Evolutionary conservation across 2,329 filamentous ascomycete genomes (phyloP), one percentile per base, ranked within the genome.

Genomic region (Chalara sp.): DNA sequence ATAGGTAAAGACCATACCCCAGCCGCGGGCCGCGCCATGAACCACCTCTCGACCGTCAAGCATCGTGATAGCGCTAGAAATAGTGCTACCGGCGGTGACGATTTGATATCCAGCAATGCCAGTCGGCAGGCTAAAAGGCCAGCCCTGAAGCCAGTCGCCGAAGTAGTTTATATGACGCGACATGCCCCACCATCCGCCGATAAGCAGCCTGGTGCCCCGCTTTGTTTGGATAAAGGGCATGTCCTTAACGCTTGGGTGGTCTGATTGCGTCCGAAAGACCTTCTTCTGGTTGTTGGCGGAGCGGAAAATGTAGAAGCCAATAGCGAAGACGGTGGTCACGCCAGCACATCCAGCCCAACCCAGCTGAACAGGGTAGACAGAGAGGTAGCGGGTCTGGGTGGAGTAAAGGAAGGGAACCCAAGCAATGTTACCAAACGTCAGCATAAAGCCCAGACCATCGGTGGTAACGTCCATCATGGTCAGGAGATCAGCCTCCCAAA

Each of bases 261-360:
- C 75, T 31, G 91, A 91, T 67, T 96, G 82, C 35, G 82, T 95
- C 53, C 93, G 84, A 82, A 97, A 97, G 29, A 80, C 79, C 71
- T 96, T 95, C 82, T 97, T 97, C 72, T 96, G 84, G 69, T 82
- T 89, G 76, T 97, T 97, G 66, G 89, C 83, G n/a, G 86, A 77
- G 52, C 92, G 90, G 83, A 97, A 97, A 67, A 96, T 90, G 67
- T 80, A 85, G 70, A 92, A 95, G n/a, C 89, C 91, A 1, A 79
- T 65, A 1, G 74, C 74, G 49, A 92, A 83, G 11, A 95, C 76
- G 4, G 75, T 76, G 31, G 87, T 68, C 46, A 93, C 84, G 7
- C 75, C 76, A 1, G 77, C 69, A 11, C 89, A 74, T 8, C 87
- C 87, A 11, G 73, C 61, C 35, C 80, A 72, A 1, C 90, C 90